Evolutionary conservation across 2,329 filamentous ascomycete species (phyloP).

Genomic region (Aspergillus aculeatinus): DNA sequence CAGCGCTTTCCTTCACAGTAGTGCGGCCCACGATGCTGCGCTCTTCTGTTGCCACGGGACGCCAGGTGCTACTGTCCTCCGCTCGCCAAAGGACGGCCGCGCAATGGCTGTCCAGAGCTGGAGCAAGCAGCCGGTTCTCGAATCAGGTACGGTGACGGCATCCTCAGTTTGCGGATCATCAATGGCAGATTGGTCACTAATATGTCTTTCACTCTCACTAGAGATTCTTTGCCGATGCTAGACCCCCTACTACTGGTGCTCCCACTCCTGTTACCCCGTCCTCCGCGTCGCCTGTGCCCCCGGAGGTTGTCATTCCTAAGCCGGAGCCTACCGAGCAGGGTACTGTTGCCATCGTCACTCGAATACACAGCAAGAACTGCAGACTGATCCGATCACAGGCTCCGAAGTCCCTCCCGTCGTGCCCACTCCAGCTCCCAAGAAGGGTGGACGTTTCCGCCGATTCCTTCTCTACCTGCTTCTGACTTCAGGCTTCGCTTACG

Average conservation of each 20-base stretch:
- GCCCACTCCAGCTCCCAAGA: slow-evolving; percentile 56
- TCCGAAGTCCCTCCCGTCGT: slow-evolving; percentile 37
- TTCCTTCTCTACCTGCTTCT: slow-evolving; percentile 75
- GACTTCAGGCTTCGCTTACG: slow-evolving; percentile 75
- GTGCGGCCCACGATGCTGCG: slow-evolving; percentile 57
- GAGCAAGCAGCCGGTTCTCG: slow-evolving; percentile 39
- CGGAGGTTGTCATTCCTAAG: slow-evolving; percentile 48
- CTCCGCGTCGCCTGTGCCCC: slow-evolving; percentile 49
- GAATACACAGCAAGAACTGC: slow-evolving; percentile 1
- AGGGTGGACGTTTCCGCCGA: slow-evolving; percentile 69
- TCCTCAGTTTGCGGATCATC: slow-evolving; percentile 24
- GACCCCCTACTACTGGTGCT: slow-evolving; percentile 38
- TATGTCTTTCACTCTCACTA: slow-evolving; percentile 22
- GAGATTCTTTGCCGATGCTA: slow-evolving; percentile 54
- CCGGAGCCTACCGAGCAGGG: slow-evolving; percentile 39
- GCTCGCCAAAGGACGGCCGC: slow-evolving; percentile 37
- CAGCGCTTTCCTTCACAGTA: slow-evolving; percentile 31
- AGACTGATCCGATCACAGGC: slow-evolving; percentile 41
- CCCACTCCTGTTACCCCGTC: slow-evolving; percentile 46
- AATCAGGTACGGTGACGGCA: slow-evolving; percentile 40
- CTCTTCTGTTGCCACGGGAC: slow-evolving; percentile 52
- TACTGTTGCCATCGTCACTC: slow-evolving; percentile 20
- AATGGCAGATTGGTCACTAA: slow-evolving; percentile 28
- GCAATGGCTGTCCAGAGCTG: slow-evolving; percentile 46
- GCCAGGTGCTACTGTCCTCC: slow-evolving; percentile 41